A percentile compares a stretch with the other conserved stretches of the same genome.
Evolutionary conservation across 768 basidiomycete species (phyloP).

Genomic region (Sporobolomyces phaffii): DNA sequence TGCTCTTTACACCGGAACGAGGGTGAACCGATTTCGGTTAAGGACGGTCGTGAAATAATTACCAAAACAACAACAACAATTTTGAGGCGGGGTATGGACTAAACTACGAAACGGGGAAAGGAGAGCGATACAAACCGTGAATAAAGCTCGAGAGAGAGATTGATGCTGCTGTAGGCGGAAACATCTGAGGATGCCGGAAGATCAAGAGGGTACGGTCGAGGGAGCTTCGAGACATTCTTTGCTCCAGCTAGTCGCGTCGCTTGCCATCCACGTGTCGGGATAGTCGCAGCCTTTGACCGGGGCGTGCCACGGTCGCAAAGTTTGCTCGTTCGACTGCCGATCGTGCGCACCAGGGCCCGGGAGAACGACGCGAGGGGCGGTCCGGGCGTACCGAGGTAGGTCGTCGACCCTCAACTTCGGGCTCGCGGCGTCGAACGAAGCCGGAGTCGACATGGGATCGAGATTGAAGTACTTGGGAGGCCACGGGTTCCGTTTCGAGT

Average conservation of each 20-base stretch:
- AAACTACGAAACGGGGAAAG: no score
- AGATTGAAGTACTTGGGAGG: neutral
- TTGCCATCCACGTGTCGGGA: neutral
- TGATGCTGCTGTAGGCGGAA: no score
- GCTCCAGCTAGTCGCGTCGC: neutral
- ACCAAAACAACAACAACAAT: no score
- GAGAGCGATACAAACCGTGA: no score
- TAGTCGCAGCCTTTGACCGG: neutral
- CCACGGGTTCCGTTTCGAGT: neutral
- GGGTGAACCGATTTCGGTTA: neutral
- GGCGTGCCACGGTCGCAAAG: neutral
- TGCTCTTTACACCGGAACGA: no score
- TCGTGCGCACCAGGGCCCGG: neutral
- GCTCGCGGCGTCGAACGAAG: neutral
- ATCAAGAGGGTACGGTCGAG: neutral
- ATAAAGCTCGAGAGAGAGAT: no score
- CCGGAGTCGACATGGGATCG: conserved; percentile 1
- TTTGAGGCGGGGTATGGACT: no score
- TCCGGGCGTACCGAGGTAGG: neutral
- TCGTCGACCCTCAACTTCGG: neutral
- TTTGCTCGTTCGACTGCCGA: no score
- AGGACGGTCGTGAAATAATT: no score
- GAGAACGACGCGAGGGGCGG: neutral
- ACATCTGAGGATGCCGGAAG: neutral
- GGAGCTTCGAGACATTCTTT: neutral